Evolutionary conservation across 805 yeast genomes (phyloP), one percentile per base, ranked within the genome.

Genomic region (Maudiozyma pseudohumilis): DNA sequence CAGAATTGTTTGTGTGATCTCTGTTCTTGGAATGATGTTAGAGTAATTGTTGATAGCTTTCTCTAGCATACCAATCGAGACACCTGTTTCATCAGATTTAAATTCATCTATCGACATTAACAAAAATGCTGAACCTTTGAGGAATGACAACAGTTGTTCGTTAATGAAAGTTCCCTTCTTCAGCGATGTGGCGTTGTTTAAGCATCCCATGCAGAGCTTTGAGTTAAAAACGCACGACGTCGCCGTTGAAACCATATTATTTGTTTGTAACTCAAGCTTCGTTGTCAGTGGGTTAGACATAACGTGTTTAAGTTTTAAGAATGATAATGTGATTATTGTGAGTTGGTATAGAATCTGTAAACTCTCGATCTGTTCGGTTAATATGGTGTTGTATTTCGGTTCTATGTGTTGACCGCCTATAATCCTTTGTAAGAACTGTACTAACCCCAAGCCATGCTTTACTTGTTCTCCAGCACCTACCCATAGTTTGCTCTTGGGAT

Each of bases 1-100:
- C 11, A 50, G 36, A 5, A 40, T 31, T 18, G 48, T 36, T 18
- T 45, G 36, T 12, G 46, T 42, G 15, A 52, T 32, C 31, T 42
- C 40, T 2, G 42, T 32, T 16, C 43, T 35, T 1, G 52, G 48
- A 1, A 49, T 45, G 11, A 54, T 42, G 18, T 38, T 35, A 18
- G 46, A 36, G 12, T 48, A 42, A 5, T 36, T 32, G 12, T 47
- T 40, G 13, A 50, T 41, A 3, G 55, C 42, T 12, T 40, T 42
- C 8, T 52, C 47, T 13, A 58, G 36, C 57, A 58, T 49, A 1
- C 60, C 61, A 13, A 53, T 40, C 2, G 63, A 51, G n/a, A 40
- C 31, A 5, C 61, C 60, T 17, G 44, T 39, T 26, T 53, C 47
- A 26, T 53, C 52, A 12, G 39, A 39, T 20, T 47, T 42, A 36